These are phyloP conservation scores for Solanum dulcamara DNA, from an alignment of 257 asterid genomes.

Conservation along the genomic window DNA sequence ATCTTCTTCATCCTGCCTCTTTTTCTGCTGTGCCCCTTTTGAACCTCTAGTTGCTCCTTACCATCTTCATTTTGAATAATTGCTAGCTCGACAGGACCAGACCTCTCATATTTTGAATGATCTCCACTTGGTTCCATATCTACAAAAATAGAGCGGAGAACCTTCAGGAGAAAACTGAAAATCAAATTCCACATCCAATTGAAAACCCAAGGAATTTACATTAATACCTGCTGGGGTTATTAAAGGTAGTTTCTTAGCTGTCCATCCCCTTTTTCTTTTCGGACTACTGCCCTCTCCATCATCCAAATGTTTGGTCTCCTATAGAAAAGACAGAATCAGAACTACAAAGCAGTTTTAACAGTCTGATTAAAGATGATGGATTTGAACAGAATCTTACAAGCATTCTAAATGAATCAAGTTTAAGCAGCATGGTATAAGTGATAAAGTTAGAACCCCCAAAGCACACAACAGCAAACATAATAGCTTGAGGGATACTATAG, in stretches of 20 bases:
- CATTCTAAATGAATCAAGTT: too few species aligned
- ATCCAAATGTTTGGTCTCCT: conserved; percentile 25
- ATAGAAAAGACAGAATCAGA: conserved; percentile 6
- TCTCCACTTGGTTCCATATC: conserved; percentile 2
- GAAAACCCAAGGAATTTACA: background rate
- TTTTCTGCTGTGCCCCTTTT: conserved; percentile 10
- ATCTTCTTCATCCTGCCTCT: conserved; percentile 6
- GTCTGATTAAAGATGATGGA: background rate
- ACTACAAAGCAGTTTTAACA: background rate
- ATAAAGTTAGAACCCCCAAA: background rate
- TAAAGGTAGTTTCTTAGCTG: conserved; percentile 9
- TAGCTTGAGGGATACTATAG: background rate
- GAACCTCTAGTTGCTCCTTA: conserved; percentile 8
- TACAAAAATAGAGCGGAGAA: background rate
- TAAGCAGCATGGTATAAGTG: too few species aligned
- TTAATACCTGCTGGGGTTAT: conserved; percentile 25
- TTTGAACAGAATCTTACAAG: too few species aligned
- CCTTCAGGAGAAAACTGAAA: conserved; percentile 9
- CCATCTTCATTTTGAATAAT: background rate
- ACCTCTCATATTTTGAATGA: conserved; percentile 10
- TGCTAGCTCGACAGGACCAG: conserved; percentile 4
- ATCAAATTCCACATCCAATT: background rate
- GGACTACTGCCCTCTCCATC: conserved; percentile 9
- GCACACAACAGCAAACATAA: background rate
- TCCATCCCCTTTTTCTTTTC: conserved; percentile 48